Conservation (phyloP, 1,284 basidiomycete genomes). For the Dichomitus squalens region DNA sequence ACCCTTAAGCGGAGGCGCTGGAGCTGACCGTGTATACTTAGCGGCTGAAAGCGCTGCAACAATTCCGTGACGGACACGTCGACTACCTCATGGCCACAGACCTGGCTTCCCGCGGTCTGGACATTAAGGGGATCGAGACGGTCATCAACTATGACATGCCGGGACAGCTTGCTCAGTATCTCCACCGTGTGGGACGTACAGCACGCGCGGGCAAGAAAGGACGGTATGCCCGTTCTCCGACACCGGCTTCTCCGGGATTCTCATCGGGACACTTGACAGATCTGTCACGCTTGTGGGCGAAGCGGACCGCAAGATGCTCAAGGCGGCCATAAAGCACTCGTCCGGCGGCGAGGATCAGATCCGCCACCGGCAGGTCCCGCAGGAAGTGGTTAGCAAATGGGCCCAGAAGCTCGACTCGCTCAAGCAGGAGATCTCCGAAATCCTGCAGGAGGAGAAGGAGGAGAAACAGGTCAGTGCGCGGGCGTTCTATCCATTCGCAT, state of each 20-base stretch:
- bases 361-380: constrained; percentile 86
- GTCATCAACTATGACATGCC: constrained; percentile 99
- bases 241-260: not conserved
- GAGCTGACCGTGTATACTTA: constrained; percentile 34
- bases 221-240: constrained; percentile 55
- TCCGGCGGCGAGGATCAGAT: constrained; percentile 78
- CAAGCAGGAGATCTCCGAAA: constrained; percentile 80
- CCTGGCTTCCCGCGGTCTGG: constrained; percentile 91
- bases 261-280: constrained; percentile 40
- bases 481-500: constrained; percentile 3
- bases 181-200: constrained; percentile 96
- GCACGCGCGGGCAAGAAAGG: constrained; percentile 94
- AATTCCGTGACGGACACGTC: constrained; percentile 84
- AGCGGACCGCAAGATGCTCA: constrained; percentile 94
- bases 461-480: constrained; percentile 76
- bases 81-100: constrained; percentile 96
- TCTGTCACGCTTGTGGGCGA: constrained; percentile 97
- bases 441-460: constrained; percentile 93
- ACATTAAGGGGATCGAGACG: constrained; percentile 97
- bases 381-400: constrained; percentile 80
- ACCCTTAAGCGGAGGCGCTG: not conserved
- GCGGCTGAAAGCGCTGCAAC: constrained; percentile 84
- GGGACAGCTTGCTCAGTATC: constrained; percentile 88
- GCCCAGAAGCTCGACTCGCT: constrained; percentile 69
- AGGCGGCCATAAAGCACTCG: constrained; percentile 91